These are phyloP conservation scores for Phyllostachys edulis DNA, from an alignment of 176 grass and related monocot species.

Conservation along the genomic window DNA sequence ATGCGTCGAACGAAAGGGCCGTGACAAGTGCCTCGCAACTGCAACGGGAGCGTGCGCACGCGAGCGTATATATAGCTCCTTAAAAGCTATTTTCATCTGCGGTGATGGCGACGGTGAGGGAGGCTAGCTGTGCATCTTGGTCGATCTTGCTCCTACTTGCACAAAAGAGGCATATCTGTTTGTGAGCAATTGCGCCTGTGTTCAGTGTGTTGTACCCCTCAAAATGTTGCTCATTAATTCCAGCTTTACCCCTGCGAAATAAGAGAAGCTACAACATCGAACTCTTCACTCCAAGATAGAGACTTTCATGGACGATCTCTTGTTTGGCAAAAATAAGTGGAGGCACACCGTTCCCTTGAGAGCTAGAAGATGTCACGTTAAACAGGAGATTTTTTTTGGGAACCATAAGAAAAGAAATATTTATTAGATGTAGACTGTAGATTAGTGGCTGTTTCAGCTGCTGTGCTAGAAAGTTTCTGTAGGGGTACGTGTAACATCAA, in stretches of 20 bases:
- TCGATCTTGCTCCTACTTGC: too few species aligned
- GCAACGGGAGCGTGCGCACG: neutral
- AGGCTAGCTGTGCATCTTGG: too few species aligned
- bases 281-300: too few species aligned
- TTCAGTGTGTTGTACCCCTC: too few species aligned
- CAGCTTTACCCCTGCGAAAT: too few species aligned
- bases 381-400: neutral
- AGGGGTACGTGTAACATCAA: neutral
- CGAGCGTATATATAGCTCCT: slow-evolving; percentile 25
- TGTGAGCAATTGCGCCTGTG: too few species aligned
- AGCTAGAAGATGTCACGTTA: neutral
- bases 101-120: slow-evolving; percentile 26
- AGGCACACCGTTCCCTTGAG: too few species aligned
- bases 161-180: too few species aligned
- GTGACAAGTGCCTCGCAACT: slow-evolving; percentile 51
- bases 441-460: neutral
- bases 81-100: neutral
- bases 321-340: neutral
- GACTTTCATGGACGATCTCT: neutral
- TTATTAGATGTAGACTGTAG: too few species aligned
- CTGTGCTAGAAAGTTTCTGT: neutral
- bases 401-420: neutral
- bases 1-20: neutral
- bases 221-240: too few species aligned
- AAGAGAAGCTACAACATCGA: too few species aligned